Percentiles rank a stretch among this genome's conserved stretches.
These are phyloP conservation scores for Aspergillus sp. DNA, from an alignment of 2,329 filamentous ascomycete genomes.

Conservation along the genomic window DNA sequence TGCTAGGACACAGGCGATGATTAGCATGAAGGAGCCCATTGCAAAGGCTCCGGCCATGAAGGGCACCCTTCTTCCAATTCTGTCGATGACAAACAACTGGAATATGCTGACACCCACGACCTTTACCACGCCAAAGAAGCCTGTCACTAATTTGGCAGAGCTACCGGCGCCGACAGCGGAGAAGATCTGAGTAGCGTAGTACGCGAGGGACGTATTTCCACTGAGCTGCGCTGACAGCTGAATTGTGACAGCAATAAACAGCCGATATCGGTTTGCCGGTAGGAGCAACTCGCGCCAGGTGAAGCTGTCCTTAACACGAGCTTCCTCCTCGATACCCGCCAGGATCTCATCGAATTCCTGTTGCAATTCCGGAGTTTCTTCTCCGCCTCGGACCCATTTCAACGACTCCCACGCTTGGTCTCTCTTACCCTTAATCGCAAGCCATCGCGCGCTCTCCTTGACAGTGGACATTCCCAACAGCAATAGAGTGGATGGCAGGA, in stretches of 20 bases:
- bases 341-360: conserved; percentile 46
- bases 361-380: conserved; percentile 39
- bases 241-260: conserved; percentile 56
- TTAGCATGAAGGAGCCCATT: conserved; percentile 60
- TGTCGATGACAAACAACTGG: conserved; percentile 55
- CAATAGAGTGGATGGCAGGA: conserved; percentile 54
- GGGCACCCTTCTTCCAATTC: conserved; percentile 53
- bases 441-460: conserved; percentile 55
- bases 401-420: conserved; percentile 55
- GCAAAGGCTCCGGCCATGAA: conserved; percentile 55
- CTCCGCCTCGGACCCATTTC: conserved; percentile 58
- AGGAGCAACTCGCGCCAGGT: conserved; percentile 54
- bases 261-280: conserved; percentile 53
- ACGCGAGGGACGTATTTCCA: conserved; percentile 57
- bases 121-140: conserved; percentile 59
- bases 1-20: conserved; percentile 55
- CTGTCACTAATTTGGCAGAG: conserved; percentile 55
- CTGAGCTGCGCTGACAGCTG: conserved; percentile 57
- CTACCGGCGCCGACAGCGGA: conserved; percentile 54
- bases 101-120: conserved; percentile 54
- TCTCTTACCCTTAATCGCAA: conserved; percentile 50
- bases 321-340: conserved; percentile 54
- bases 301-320: conserved; percentile 50
- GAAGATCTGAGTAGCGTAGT: conserved; percentile 60
- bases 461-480: conserved; percentile 55